Conservation (phyloP, 2,329 filamentous ascomycete genomes). For the Cercospora brassicicola region DNA sequence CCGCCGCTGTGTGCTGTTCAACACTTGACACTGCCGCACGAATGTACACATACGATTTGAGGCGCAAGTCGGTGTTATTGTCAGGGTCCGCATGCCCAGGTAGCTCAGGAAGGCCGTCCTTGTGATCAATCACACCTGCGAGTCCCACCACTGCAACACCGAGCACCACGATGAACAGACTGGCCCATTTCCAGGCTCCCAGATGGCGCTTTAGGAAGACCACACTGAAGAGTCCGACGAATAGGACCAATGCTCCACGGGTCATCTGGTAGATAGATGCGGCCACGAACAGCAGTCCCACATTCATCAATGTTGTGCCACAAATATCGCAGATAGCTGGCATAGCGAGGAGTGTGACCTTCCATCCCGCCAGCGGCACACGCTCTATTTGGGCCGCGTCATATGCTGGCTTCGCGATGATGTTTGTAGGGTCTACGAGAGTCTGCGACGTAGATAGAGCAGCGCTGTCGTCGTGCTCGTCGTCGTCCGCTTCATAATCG, state of each 20-base stretch:
- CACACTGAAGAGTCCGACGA: conserved; percentile 93
- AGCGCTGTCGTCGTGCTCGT: conserved; percentile 46
- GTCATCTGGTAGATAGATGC: conserved; percentile 99
- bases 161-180: conserved; percentile 78
- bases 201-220: conserved; percentile 80
- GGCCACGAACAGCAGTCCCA: conserved; percentile 86
- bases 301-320: conserved; percentile 96
- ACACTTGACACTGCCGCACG: conserved; percentile 41
- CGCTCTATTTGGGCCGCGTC: conserved; percentile 46
- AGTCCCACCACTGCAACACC: conserved; percentile 89
- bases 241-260: conserved; percentile 86
- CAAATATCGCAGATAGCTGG: conserved; percentile 92
- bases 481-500: conserved; percentile 39
- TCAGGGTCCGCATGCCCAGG: conserved; percentile 38
- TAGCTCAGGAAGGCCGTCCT: conserved; percentile 46
- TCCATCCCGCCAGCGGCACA: conserved; percentile 65
- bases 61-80: conserved; percentile 23
- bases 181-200: conserved; percentile 87
- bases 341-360: conserved; percentile 72
- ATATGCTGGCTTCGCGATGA: conserved; percentile 54
- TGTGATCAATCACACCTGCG: conserved; percentile 78
- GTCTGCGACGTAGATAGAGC: conserved; percentile 42
- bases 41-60: conserved; percentile 17
- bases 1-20: conserved; percentile 58
- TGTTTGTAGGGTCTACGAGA: conserved; percentile 42